phyloP scores from a whole-genome alignment of 176 grass and related monocot species.

The Saccharum officinarum region DNA sequence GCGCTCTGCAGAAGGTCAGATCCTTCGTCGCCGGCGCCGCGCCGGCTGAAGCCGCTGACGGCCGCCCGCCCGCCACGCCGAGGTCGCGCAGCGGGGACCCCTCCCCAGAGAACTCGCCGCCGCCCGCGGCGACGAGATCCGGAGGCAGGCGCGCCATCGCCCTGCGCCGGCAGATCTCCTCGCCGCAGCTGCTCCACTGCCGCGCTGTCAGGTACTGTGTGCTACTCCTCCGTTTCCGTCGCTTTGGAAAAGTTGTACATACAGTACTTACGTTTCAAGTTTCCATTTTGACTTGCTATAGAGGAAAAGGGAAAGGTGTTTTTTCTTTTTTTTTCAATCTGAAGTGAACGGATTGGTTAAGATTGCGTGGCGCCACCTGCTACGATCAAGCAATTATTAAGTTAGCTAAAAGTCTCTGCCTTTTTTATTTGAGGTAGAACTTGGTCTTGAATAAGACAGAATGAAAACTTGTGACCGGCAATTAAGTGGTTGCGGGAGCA shows the following conservation, averaged over 20 bases:
- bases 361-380: constrained; percentile 22
- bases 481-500: not conserved
- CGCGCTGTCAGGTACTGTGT: constrained; percentile 57
- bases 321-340: too few relatives aligned
- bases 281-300: constrained; percentile 39
- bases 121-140: constrained; percentile 40
- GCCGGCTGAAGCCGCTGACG: constrained; percentile 10
- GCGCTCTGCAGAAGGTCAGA: constrained; percentile 66
- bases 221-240: constrained; percentile 17
- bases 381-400: constrained; percentile 5
- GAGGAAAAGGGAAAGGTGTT: constrained; percentile 39
- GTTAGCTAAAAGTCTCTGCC: not conserved
- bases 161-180: constrained; percentile 61
- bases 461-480: constrained; percentile 7
- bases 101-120: constrained; percentile 34
- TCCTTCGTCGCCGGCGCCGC: constrained; percentile 49
- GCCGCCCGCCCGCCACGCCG: not conserved
- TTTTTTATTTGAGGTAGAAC: constrained; percentile 19
- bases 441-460: not conserved
- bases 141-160: constrained; percentile 44
- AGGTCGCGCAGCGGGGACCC: constrained; percentile 34
- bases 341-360: not conserved
- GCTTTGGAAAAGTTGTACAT: not conserved
- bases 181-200: constrained; percentile 50
- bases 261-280: constrained; percentile 11